phyloP scores from a whole-genome alignment of 768 basidiomycete genomes.

The Amyloporia xantha region DNA sequence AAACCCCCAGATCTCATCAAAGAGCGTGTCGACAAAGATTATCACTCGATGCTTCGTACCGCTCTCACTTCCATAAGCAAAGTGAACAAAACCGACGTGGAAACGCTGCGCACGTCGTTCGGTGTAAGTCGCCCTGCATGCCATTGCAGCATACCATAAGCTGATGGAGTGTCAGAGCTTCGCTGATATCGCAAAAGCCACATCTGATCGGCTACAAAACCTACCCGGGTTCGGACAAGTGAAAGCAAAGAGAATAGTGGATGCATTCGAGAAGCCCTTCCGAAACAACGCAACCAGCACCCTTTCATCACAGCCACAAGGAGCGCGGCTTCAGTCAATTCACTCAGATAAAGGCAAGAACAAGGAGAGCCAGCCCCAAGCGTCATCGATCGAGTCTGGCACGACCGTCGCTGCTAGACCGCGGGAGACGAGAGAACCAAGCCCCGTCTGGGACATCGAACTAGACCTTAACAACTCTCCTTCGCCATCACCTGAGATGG shows the following conservation, averaged over 20 bases:
- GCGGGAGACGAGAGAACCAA: constrained; percentile 35
- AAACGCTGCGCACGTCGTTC: constrained; percentile 85
- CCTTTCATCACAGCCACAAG: constrained; percentile 3
- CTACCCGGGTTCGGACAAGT: constrained; percentile 93
- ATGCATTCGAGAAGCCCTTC: constrained; percentile 88
- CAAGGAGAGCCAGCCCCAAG: not conserved
- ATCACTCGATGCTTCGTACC: constrained; percentile 71
- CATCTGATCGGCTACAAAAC: constrained; percentile 65
- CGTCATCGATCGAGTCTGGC: not conserved
- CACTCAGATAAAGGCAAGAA: constrained; percentile 6
- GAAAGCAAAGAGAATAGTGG: constrained; percentile 86
- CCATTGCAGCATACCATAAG: too few relatives aligned
- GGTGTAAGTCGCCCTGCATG: constrained; percentile 83
- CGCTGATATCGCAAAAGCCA: constrained; percentile 68
- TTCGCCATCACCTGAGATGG: constrained; percentile 15
- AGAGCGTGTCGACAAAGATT: constrained; percentile 88
- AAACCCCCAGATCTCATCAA: constrained; percentile 92
- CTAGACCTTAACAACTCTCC: constrained; percentile 36
- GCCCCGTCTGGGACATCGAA: constrained; percentile 73
- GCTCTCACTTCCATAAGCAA: constrained; percentile 85
- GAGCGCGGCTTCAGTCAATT: not conserved
- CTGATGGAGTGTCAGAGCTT: constrained; percentile 85
- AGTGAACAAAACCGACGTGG: constrained; percentile 96
- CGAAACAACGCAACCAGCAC: constrained; percentile 55
- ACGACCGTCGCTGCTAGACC: not conserved